Evolutionary conservation across 495 filamentous ascomycete species (phyloP).

Genomic region (Penicillium atrosanguineum): DNA sequence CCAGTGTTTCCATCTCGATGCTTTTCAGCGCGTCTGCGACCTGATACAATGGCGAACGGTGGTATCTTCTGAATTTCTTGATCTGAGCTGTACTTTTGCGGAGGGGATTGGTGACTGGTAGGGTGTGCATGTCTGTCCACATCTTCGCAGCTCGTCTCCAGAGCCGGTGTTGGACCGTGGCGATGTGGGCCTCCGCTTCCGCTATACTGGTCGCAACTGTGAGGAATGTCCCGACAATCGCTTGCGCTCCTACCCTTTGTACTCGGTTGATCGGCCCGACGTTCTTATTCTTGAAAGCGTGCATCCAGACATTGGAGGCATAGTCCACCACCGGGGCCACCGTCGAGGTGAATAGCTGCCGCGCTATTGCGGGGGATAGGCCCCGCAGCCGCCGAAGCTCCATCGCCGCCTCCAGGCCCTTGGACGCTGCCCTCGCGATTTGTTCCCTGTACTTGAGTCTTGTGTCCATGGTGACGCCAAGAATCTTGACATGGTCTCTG

Average conservation of each 20-base stretch:
- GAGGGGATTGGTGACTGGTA: constrained; percentile 23
- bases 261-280: constrained; percentile 20
- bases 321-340: constrained; percentile 32
- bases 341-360: constrained; percentile 7
- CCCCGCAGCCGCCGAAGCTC: constrained; percentile 26
- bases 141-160: constrained; percentile 23
- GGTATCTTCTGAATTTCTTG: constrained; percentile 15
- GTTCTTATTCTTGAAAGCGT: constrained; percentile 24
- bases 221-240: constrained; percentile 26
- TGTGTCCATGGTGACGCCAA: constrained; percentile 22
- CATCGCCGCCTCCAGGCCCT: constrained; percentile 30
- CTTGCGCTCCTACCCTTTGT: constrained; percentile 32
- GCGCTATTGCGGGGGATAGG: constrained; percentile 26
- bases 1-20: constrained; percentile 15
- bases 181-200: constrained; percentile 17
- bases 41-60: constrained; percentile 11
- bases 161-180: constrained; percentile 18
- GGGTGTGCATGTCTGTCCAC: constrained; percentile 23
- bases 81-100: constrained; percentile 13
- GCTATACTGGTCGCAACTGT: constrained; percentile 11
- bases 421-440: constrained; percentile 18
- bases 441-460: constrained; percentile 22
- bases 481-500: constrained; percentile 22
- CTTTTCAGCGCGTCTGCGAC: constrained; percentile 13
- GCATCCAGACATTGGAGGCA: constrained; percentile 32